A percentile compares a stretch with the other conserved stretches of the same genome.
These are phyloP conservation scores for Yarrowia sp. DNA, from an alignment of 805 yeast genomes.

Conservation along the genomic window DNA sequence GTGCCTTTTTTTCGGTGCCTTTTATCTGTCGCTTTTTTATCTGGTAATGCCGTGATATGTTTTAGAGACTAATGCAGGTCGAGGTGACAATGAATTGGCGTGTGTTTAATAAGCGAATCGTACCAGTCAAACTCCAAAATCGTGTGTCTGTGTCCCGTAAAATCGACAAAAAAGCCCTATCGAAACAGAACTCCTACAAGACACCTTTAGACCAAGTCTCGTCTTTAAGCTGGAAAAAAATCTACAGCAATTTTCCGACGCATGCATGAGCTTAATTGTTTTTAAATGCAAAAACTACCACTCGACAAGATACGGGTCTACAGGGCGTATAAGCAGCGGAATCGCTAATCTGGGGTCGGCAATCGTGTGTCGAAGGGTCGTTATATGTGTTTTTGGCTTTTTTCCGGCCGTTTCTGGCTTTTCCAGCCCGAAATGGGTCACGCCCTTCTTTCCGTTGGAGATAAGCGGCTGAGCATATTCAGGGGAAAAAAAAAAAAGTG, in stretches of 20 bases:
- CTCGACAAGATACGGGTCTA: neutral
- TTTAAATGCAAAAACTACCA: neutral
- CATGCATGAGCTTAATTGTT: conserved; percentile 7
- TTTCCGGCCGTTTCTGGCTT: neutral
- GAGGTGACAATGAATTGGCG: neutral
- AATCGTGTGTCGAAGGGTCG: neutral
- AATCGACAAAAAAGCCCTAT: no score
- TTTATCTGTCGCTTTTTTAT: no score
- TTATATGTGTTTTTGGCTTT: no score
- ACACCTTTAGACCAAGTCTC: neutral
- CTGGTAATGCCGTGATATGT: no score
- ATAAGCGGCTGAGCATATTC: conserved; percentile 11
- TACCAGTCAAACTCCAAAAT: no score
- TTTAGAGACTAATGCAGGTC: neutral
- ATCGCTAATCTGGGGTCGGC: neutral
- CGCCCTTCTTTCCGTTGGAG: neutral
- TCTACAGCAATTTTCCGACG: conserved; percentile 18
- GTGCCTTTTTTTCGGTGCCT: no score
- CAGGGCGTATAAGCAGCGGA: no score
- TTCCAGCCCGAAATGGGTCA: neutral
- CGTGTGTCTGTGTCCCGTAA: no score
- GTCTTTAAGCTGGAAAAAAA: conserved; percentile 14
- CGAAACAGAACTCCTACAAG: no score
- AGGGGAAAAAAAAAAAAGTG: neutral
- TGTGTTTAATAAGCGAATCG: no score